Evolutionary conservation across 2,329 filamentous ascomycete species (phyloP).

Genomic region (Hypomyces rosellus): DNA sequence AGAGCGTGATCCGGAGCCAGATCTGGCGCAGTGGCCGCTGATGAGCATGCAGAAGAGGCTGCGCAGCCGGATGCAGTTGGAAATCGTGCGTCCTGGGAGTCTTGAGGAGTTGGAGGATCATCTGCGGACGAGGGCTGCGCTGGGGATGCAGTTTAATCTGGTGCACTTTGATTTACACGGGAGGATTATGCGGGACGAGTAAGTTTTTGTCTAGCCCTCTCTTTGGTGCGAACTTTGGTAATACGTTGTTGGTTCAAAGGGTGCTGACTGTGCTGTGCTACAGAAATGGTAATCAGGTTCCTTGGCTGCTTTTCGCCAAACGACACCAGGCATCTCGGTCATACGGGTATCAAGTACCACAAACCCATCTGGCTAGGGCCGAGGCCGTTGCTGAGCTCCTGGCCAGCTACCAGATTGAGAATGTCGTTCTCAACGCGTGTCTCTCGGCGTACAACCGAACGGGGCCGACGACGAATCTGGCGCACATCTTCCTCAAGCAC

Average conservation of each 20-base stretch:
- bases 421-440: slow-evolving; percentile 24
- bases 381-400: slow-evolving; percentile 19
- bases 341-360: slow-evolving; percentile 16
- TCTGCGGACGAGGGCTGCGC: slow-evolving; percentile 14
- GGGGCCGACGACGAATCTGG: slow-evolving; percentile 18
- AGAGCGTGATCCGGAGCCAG: slow-evolving; percentile 23
- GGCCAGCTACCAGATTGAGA: slow-evolving; percentile 19
- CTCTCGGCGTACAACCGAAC: slow-evolving; percentile 23
- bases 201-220: slow-evolving; percentile 6
- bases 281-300: slow-evolving; percentile 17
- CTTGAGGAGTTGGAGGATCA: slow-evolving; percentile 20
- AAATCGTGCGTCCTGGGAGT: slow-evolving; percentile 21
- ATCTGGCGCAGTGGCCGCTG: slow-evolving; percentile 24
- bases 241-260: not conserved
- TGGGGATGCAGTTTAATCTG: slow-evolving; percentile 20
- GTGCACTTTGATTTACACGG: slow-evolving; percentile 25
- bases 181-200: slow-evolving; percentile 20
- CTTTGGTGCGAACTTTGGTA: not conserved
- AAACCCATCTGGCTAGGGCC: slow-evolving; percentile 19
- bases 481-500: slow-evolving; percentile 22
- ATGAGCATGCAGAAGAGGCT: slow-evolving; percentile 24
- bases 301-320: slow-evolving; percentile 22
- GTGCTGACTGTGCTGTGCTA: not conserved
- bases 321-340: slow-evolving; percentile 11
- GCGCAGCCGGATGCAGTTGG: slow-evolving; percentile 19